Base-by-base conservation (phyloP, 768 basidiomycete genomes). In the Tephrocybe rancida region DNA sequence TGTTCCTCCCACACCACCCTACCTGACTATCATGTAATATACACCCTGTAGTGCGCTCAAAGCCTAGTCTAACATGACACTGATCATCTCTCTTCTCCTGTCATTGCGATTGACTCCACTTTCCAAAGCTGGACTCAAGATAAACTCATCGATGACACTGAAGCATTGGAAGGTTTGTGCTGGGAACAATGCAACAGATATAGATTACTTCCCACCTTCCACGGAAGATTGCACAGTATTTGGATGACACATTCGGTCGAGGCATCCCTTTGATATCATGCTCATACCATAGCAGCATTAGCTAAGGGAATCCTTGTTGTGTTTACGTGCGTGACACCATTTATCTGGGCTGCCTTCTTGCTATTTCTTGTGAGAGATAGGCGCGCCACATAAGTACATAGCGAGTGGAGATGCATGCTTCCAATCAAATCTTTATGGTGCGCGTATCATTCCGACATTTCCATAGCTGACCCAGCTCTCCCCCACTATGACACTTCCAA, bases 271-370 rank as follows among this genome's bases (percentile, higher is more conserved):
- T 62, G 55, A 56, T 64, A 59, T 65, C 61, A 62, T 64, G 41
- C 48, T 47, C 44, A n/a, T 59, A 58, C 58, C 58, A 62, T 65
- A 64, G 58, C 57, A 58, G 60, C 61, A 64, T 66, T 60, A 65
- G 61, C 54, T 61, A 59, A 59, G 64, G 60, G n/a, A 64, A 67
- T 69, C 69, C 64, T 60, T 62, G 55, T 61, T 61, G 58, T 50
- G 37, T 65, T 75, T 76, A 75, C 75, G 74, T 77, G 65, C 52
- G 29, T 64, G 59, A 73, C 74, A 73, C 73, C 75, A 73, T 74
- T 73, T 65, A 67, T 71, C 73, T 72, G 74, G 72, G 64, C 61
- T 68, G 30, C 50, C 64, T 58, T 43, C 56, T 50, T 32, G 46
- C 45, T 60, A 59, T 60, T 57, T 60, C 55, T 50, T 65, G 57